These are phyloP conservation scores for Calonectria pseudoturangicola DNA, from an alignment of 2,329 filamentous ascomycete genomes.

Conservation along the genomic window DNA sequence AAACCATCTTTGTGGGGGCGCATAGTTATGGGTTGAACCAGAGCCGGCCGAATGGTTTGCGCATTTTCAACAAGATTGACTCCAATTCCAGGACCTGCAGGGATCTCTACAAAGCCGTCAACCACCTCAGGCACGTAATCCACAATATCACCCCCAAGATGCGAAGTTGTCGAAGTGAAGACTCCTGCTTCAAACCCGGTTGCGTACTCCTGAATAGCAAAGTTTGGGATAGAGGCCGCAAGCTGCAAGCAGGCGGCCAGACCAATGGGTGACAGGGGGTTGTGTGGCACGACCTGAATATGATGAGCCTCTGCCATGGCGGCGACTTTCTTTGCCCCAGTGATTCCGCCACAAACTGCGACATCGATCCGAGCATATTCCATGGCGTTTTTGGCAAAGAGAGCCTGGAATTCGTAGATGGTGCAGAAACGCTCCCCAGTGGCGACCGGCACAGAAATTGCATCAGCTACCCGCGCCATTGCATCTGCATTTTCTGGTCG, in stretches of 20 bases:
- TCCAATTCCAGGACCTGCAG: not conserved
- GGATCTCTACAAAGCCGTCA: not conserved
- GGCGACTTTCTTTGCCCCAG: not conserved
- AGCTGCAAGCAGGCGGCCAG: not conserved
- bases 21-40: not conserved
- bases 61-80: not conserved
- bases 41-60: not conserved
- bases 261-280: not conserved
- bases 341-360: not conserved
- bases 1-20: not conserved
- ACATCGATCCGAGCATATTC: not conserved
- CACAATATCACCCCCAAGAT: not conserved
- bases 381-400: not conserved
- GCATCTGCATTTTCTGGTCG: not conserved
- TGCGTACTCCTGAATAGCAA: not conserved
- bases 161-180: not conserved
- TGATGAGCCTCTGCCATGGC: not conserved
- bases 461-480: not conserved
- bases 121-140: not conserved
- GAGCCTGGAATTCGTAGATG: not conserved
- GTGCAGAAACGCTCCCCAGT: not conserved
- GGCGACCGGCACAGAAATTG: not conserved
- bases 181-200: not conserved
- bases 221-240: not conserved
- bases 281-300: not conserved